Percentiles rank a stretch among this genome's conserved stretches.
These are phyloP conservation scores for Podospora bellae-mahoneyi DNA, from an alignment of 495 filamentous ascomycete species.

Conservation along the genomic window DNA sequence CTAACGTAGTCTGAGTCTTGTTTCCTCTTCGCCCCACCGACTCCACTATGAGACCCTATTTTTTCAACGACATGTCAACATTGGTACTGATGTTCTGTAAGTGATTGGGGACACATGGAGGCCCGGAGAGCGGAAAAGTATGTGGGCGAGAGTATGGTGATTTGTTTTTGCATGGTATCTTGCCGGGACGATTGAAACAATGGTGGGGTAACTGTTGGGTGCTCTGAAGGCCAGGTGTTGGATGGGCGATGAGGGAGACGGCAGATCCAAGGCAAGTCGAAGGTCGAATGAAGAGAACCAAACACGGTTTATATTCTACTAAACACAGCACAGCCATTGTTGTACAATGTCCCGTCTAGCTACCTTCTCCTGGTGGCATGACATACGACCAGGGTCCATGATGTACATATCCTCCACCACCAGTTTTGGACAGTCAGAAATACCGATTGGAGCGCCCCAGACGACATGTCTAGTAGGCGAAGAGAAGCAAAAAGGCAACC, in stretches of 20 bases:
- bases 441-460: neutral
- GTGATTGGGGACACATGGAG: neutral
- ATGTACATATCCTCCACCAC: neutral
- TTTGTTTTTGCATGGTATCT: neutral
- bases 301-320: constrained; percentile 4
- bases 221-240: too few species aligned
- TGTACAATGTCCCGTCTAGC: constrained; percentile 5
- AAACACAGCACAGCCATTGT: constrained; percentile 2
- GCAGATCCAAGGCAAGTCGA: neutral
- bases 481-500: constrained; percentile 43
- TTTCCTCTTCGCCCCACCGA: neutral
- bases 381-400: constrained; percentile 2
- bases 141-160: neutral
- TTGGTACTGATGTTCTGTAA: neutral
- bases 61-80: neutral
- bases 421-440: neutral
- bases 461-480: constrained; percentile 33
- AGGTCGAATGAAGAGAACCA: neutral
- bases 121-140: neutral
- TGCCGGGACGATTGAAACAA: neutral
- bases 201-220: neutral
- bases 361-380: neutral
- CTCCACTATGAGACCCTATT: neutral
- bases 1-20: neutral
- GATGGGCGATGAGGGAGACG: too few species aligned